Evolutionary conservation across 768 basidiomycete species (phyloP).

Genomic region (Lactifluus rugatus): DNA sequence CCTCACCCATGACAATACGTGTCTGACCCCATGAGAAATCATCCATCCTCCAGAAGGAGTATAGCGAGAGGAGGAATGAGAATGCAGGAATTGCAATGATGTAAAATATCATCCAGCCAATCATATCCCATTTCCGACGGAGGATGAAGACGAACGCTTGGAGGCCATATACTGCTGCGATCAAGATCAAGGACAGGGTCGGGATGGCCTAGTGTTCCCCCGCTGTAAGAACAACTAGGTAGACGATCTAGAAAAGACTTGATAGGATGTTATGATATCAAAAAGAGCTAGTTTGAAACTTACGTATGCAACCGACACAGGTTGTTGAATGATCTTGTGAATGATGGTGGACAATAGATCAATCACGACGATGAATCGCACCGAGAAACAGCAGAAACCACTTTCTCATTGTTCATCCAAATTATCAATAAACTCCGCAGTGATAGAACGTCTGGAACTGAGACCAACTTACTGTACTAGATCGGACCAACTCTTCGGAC

Average conservation of each 20-base stretch:
- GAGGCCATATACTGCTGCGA: conserved; percentile 89
- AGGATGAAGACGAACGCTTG: conserved; percentile 89
- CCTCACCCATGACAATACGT: conserved; percentile 86
- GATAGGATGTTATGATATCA: background rate
- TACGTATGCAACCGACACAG: conserved; percentile 84
- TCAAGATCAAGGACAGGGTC: conserved; percentile 78
- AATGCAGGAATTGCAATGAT: conserved; percentile 90
- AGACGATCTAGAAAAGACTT: conserved; percentile 54
- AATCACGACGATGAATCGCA: conserved; percentile 97
- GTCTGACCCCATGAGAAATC: conserved; percentile 96
- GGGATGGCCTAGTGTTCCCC: conserved; percentile 62
- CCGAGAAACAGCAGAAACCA: conserved; percentile 98
- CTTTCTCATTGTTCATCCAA: no score
- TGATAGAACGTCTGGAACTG: no score
- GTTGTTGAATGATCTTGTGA: no score
- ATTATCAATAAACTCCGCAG: no score
- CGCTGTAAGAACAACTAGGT: conserved; percentile 74
- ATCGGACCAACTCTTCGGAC: no score
- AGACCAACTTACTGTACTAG: no score
- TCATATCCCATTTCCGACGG: conserved; percentile 96
- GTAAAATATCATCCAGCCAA: conserved; percentile 96
- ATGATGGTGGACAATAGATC: conserved; percentile 83
- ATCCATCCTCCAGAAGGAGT: conserved; percentile 98
- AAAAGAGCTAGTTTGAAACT: conserved; percentile 28
- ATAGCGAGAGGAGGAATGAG: conserved; percentile 86